Conservation (phyloP, 305 asterid species). For the Monarda citriodora region DNA sequence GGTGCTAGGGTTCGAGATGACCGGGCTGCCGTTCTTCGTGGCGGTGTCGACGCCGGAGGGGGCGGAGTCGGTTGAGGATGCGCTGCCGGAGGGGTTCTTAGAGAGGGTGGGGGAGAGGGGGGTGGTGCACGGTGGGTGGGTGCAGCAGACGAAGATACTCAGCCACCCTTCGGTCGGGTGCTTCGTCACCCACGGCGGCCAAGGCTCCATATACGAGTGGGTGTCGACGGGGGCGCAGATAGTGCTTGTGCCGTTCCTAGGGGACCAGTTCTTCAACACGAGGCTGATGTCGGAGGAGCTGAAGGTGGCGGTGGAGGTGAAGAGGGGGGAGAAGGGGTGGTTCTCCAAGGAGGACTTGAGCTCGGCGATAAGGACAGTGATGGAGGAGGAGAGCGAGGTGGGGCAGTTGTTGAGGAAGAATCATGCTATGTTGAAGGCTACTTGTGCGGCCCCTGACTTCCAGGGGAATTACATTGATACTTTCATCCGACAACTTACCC, state of each 20-base stretch:
- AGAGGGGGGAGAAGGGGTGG: conserved; percentile 60
- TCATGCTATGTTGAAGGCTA: conserved; percentile 58
- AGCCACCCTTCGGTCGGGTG: conserved; percentile 75
- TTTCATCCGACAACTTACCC: conserved; percentile 45
- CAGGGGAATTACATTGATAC: conserved; percentile 48
- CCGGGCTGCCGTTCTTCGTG: conserved; percentile 54
- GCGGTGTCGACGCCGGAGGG: conserved; percentile 68
- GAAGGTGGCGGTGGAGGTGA: conserved; percentile 82
- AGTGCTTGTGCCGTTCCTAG: conserved; percentile 66
- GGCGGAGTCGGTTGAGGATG: conserved; percentile 48
- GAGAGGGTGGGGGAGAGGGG: conserved; percentile 57
- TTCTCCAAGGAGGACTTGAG: conserved; percentile 64
- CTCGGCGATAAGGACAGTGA: conserved; percentile 46
- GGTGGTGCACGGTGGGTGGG: conserved; percentile 68
- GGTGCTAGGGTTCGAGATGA: conserved; percentile 61
- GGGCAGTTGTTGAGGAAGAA: conserved; percentile 46
- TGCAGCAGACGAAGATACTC: conserved; percentile 63
- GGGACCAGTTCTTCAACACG: conserved; percentile 66
- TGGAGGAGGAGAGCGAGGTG: conserved; percentile 56
- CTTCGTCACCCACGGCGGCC: conserved; percentile 88
- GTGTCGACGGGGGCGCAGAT: conserved; percentile 62
- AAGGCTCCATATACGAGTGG: conserved; percentile 93
- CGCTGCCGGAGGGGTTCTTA: conserved; percentile 76
- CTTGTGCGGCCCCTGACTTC: conserved; percentile 28
- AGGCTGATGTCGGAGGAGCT: conserved; percentile 65